A percentile compares a stretch with the other conserved stretches of the same genome.
These are phyloP conservation scores for Cardiospermum halicacabum DNA, from an alignment of 345 rosid species.

Conservation along the genomic window DNA sequence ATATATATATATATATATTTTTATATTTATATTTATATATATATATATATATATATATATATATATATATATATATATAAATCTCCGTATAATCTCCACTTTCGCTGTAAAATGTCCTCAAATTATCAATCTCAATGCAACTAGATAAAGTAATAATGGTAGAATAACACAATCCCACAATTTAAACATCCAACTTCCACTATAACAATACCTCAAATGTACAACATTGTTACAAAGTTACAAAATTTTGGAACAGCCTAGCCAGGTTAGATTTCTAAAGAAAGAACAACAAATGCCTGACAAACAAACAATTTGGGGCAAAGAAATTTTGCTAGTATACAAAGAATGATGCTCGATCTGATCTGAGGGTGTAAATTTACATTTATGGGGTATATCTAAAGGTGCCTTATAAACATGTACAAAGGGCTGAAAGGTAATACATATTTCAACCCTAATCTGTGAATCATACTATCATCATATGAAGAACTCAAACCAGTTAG, in stretches of 20 bases:
- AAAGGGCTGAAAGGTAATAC: slow-evolving; percentile 24
- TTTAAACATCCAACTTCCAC: slow-evolving; percentile 18
- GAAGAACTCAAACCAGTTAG: slow-evolving; percentile 20
- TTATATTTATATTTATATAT: no score
- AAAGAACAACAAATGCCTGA: slow-evolving; percentile 22
- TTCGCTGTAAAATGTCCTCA: no score
- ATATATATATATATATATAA: no score
- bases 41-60: no score
- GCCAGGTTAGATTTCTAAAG: slow-evolving; percentile 24
- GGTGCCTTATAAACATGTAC: slow-evolving; percentile 26
- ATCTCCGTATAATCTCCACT: no score
- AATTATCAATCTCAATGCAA: no score
- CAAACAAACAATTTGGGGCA: slow-evolving; percentile 23
- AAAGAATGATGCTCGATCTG: slow-evolving; percentile 36
- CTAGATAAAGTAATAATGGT: no score
- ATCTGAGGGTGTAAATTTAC: slow-evolving; percentile 42
- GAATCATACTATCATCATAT: slow-evolving; percentile 12
- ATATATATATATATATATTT: no score
- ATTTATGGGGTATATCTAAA: slow-evolving; percentile 32
- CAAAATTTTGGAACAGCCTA: slow-evolving; percentile 24
- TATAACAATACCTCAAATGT: slow-evolving; percentile 40
- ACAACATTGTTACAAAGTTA: slow-evolving; percentile 51
- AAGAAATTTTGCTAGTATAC: slow-evolving; percentile 31
- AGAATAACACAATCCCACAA: no score
- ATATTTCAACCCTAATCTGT: slow-evolving; percentile 31